Conservation (phyloP, 148 eudicot species). For the Camellia sinensis region DNA sequence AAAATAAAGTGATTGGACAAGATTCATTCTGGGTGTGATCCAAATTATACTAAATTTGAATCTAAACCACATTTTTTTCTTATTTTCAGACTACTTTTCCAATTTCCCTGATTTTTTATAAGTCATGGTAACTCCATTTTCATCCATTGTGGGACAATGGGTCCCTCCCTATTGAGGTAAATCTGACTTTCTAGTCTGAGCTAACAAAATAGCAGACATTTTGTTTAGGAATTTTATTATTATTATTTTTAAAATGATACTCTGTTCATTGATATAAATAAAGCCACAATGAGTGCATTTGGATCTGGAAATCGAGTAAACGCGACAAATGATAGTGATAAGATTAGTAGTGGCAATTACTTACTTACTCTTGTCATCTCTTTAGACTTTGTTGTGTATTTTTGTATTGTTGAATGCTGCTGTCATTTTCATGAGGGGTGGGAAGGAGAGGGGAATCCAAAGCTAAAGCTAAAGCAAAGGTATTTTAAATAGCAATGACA, state of each 20-base stretch:
- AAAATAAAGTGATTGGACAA: no score
- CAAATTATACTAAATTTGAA: no score
- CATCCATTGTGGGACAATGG: no score
- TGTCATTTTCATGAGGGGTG: slow-evolving; percentile 7
- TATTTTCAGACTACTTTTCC: no score
- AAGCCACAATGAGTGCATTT: not conserved
- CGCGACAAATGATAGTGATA: not conserved
- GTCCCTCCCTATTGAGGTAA: no score
- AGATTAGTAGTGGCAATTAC: not conserved
- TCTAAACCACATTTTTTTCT: no score
- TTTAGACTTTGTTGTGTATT: not conserved
- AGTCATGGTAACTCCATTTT: no score
- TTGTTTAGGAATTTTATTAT: not conserved
- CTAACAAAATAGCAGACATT: not conserved
- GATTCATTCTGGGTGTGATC: no score
- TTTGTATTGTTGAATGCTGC: not conserved
- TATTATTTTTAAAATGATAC: not conserved
- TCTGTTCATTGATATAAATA: not conserved
- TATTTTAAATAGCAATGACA: not conserved
- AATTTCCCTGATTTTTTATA: no score
- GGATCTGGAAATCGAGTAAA: not conserved
- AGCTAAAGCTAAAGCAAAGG: not conserved
- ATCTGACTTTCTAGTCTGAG: no score
- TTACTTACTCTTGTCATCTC: not conserved
- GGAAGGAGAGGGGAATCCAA: slow-evolving; percentile 19